Evolutionary conservation across 768 basidiomycete genomes (phyloP), one percentile per base, ranked within the genome.

Genomic region (Auricularia auricula-judae): DNA sequence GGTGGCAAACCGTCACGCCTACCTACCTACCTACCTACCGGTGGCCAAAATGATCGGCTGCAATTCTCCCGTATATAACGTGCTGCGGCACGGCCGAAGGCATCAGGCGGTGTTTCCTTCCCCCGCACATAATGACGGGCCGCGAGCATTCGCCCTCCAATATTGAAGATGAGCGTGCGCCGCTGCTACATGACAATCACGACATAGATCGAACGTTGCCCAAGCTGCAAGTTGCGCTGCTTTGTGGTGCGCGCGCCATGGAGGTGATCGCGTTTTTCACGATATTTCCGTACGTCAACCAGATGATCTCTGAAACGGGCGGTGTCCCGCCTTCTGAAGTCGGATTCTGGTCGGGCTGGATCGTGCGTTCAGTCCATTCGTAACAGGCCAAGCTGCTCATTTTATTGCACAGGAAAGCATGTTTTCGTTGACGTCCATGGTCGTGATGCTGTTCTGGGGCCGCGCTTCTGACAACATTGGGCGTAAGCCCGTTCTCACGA

Each of bases 401-500:
- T 34, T 64, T 7, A 63, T 29, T 36, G 47, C 21, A 35, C 36
- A 64, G 63, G 63, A 64, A 54, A 62, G 61, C 33, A 33, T 67
- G 29, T 67, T 66, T 36, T 63, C 65, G 11, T 58, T 63, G 58
- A 63, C 62, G 21, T 62, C 63, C 39, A 63, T 65, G 21, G 35
- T 67, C 16, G 64, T 67, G 5, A 65, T 65, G 66, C 62, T 62
- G 29, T 63, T 65, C 35, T 67, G 66, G 66, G 66, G 66, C 2
- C 21, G 62, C 3, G 51, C 61, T 4, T 63, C 65, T 3, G 66
- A 67, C 51, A 54, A 36, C 10, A 53, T 65, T 18, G 67, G 67
- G 18, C 67, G 67, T 1, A 64, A 65, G n/a, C 66, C 67, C 11
- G 62, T 68, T 34, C 43, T 68, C 11, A 61, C 66, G 10, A 35